Base-by-base conservation (phyloP, 345 rosid genomes). In the Brassica juncea region DNA sequence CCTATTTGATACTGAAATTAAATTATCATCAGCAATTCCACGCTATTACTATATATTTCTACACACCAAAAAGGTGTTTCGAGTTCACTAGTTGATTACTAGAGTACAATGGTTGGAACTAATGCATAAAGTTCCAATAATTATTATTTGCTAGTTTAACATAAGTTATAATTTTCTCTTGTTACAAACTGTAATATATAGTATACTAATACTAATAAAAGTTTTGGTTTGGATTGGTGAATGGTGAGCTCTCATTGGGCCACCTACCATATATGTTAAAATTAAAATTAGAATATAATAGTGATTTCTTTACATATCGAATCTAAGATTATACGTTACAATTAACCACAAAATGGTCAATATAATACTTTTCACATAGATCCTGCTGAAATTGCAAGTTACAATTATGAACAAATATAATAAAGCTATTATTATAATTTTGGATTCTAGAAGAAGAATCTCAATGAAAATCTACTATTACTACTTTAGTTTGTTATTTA, bases 311-410 rank as follows among this genome's bases (percentile, higher is more conserved):
- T 44, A 42, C 68, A 32, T 60, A 11, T 74, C 42, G 66, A 69
- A 80, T 49, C 79, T 66, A 74, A 74, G 55, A 74, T 74, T 74
- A 80, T 74, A 80, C 82, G 79, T 63, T 74, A 74, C 75, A 80
- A 80, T 68, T 80, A 73, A 80, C 30, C 66, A 62, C 70, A 68
- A 74, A 68, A 61, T 52, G 47, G 74, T 69, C 60, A 28, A 74
- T 49, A 74, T 28, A 80, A 67, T 73, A 79, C 44, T 72, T 72
- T 72, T 67, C 71, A 80, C 61, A 68, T 49, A 74, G 82, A 74
- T 80, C 60, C 82, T 74, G 82, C 82, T 80, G 79, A 68, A 69
- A 74, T 34, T 74, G 79, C 79, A 80, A 80, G 82, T 74, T 69
- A 74, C 82, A 70, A 61, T 34, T 61, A 74, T 74, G 65, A 35